phyloP scores from a whole-genome alignment of 768 basidiomycete species.

The Amanita polypyramis region DNA sequence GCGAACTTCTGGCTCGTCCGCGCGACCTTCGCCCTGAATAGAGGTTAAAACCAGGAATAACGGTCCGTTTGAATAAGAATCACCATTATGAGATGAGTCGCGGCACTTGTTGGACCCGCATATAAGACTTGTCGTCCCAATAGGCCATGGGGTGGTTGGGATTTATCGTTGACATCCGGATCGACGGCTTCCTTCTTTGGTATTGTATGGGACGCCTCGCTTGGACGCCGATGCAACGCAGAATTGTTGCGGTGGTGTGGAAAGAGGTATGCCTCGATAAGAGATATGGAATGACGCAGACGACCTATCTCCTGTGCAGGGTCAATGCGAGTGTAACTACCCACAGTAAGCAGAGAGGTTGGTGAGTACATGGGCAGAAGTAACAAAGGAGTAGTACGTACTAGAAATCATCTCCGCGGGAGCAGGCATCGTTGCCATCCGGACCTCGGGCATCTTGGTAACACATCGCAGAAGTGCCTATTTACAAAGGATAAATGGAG shows the following conservation, averaged over 20 bases:
- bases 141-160: constrained; percentile 47
- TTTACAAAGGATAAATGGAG: constrained; percentile 15
- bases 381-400: constrained; percentile 22
- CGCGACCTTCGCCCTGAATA: constrained; percentile 32
- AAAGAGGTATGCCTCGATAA: constrained; percentile 52
- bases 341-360: constrained; percentile 7
- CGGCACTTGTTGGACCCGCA: constrained; percentile 70
- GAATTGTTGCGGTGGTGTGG: constrained; percentile 29
- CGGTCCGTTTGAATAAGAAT: constrained; percentile 13
- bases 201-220: constrained; percentile 26
- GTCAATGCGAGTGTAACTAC: constrained; percentile 42
- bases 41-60: constrained; percentile 10
- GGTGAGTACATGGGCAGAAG: constrained; percentile 7
- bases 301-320: constrained; percentile 58
- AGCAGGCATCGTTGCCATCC: constrained; percentile 38
- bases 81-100: constrained; percentile 59
- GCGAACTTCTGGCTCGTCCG: constrained; percentile 43
- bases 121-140: constrained; percentile 59
- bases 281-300: constrained; percentile 56
- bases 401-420: constrained; percentile 55
- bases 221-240: constrained; percentile 22
- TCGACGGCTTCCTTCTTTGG: constrained; percentile 48
- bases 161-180: constrained; percentile 34
- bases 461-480: constrained; percentile 73
- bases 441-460: constrained; percentile 67